Evolutionary conservation across 2,329 filamentous ascomycete genomes (phyloP).

Genomic region (Knufia petricola): DNA sequence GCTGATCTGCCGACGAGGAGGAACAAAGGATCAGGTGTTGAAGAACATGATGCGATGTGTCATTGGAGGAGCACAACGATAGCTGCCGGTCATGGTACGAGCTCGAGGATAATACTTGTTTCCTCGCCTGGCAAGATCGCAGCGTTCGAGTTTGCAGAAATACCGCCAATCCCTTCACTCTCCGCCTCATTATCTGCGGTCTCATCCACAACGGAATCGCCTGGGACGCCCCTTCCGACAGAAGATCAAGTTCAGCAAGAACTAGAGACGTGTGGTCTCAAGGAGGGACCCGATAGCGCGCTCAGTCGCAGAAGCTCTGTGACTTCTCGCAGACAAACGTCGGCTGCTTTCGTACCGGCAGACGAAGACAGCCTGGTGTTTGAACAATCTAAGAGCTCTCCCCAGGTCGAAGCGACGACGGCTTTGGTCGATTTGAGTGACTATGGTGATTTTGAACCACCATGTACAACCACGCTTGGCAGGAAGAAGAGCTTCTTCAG

Average conservation of each 20-base stretch:
- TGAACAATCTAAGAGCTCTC: background rate
- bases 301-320: conserved; percentile 11
- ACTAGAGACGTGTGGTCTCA: conserved; percentile 15
- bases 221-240: conserved; percentile 6
- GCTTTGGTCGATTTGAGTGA: background rate
- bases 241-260: conserved; percentile 18
- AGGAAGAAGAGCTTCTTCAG: conserved; percentile 17
- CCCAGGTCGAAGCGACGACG: background rate
- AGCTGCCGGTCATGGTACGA: background rate
- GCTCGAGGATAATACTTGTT: conserved; percentile 5
- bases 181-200: background rate
- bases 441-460: background rate
- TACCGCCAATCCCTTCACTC: conserved; percentile 5
- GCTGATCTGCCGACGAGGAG: background rate
- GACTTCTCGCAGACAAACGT: background rate
- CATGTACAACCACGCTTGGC: background rate
- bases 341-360: background rate
- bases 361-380: background rate
- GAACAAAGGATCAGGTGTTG: background rate
- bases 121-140: conserved; percentile 2
- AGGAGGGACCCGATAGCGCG: conserved; percentile 11
- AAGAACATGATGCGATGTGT: background rate
- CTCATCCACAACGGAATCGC: background rate
- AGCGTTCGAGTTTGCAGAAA: conserved; percentile 1
- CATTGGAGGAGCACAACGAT: conserved; percentile 8